Conservation (phyloP, 495 filamentous ascomycete species). For the Penicillium malachiteum region DNA sequence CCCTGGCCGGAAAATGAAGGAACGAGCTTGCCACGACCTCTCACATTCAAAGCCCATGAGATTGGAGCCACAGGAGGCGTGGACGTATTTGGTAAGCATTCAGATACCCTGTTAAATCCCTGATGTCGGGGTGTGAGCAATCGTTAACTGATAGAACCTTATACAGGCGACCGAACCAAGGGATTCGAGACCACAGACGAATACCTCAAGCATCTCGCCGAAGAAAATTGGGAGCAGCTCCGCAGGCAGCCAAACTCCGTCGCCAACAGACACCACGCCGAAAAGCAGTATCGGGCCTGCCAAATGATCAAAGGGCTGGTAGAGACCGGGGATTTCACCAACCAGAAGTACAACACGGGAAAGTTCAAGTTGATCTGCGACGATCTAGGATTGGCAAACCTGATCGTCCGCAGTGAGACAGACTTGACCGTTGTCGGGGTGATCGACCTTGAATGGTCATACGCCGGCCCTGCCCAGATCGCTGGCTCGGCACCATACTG, state of each 20-base stretch:
- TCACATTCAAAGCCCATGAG: conserved; percentile 4
- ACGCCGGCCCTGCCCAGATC: conserved; percentile 36
- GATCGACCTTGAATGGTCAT: conserved; percentile 38
- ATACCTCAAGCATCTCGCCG: conserved; percentile 33
- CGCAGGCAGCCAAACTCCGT: conserved; percentile 32
- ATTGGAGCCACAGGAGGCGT: conserved; percentile 7
- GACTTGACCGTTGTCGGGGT: conserved; percentile 36
- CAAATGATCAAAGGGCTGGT: conserved; percentile 26
- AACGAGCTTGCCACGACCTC: neutral
- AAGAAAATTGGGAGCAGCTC: conserved; percentile 36
- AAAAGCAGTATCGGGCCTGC: conserved; percentile 24
- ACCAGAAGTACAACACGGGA: conserved; percentile 22
- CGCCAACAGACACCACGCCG: conserved; percentile 18
- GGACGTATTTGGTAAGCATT: conserved; percentile 11
- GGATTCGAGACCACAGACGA: conserved; percentile 29
- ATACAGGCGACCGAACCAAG: conserved; percentile 30
- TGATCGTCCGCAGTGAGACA: conserved; percentile 31
- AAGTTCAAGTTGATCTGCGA: conserved; percentile 39
- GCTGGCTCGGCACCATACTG: conserved; percentile 38
- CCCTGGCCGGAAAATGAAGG: too few species aligned
- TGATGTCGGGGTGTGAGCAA: too few species aligned
- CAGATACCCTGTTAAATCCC: neutral
- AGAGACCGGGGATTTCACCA: conserved; percentile 17
- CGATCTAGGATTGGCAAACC: conserved; percentile 35
- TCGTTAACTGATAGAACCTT: neutral